Evolutionary conservation across 2,329 filamentous ascomycete genomes (phyloP), one percentile per base, ranked within the genome.

Genomic region (Fusarium bactridioides): DNA sequence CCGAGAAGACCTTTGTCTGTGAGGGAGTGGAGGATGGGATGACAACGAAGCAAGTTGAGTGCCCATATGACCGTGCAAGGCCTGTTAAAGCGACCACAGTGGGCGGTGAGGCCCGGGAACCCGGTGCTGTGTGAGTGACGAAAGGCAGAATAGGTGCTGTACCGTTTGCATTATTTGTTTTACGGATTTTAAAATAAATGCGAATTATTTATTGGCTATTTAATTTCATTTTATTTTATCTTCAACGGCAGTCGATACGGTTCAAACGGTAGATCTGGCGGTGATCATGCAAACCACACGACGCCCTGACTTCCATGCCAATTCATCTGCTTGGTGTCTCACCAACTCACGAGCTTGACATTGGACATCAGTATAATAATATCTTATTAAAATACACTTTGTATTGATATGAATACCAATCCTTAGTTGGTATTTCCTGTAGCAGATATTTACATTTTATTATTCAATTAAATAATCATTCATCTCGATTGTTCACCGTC

Each of bases 41-140:
- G 47, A 50, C 47, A 50, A 50, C 47, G 47, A 50, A 50, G 47
- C 47, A 80, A 55, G 72, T 74, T 70, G 64, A 54, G 67, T 68
- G 79, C 47, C 47, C 80, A 82, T 80, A 82, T 82, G 80, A 82
- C 80, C 80, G 29, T 33, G 48, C 63, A 45, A 35, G 70, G 55
- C 67, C 70, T 74, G 55, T 64, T 68, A 48, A 40, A 73, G 70
- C 33, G 70, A 25, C 70, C 70, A 41, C 31, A 25, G 65, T 72
- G 64, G 72, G 74, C 72, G 72, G 74, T 75, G 73, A 76, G 70
- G 74, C 60, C 74, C 65, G 70, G 68, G 64, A 68, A 70, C 59
- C 67, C 74, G 74, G 74, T 72, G 65, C 73, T 72, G 73, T 58
- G 59, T 69, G 60, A 50, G 69, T 40, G 44, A 65, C 61, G 65